Base-by-base conservation (phyloP, 768 basidiomycete species). In the Panaeolus cyanescens region DNA sequence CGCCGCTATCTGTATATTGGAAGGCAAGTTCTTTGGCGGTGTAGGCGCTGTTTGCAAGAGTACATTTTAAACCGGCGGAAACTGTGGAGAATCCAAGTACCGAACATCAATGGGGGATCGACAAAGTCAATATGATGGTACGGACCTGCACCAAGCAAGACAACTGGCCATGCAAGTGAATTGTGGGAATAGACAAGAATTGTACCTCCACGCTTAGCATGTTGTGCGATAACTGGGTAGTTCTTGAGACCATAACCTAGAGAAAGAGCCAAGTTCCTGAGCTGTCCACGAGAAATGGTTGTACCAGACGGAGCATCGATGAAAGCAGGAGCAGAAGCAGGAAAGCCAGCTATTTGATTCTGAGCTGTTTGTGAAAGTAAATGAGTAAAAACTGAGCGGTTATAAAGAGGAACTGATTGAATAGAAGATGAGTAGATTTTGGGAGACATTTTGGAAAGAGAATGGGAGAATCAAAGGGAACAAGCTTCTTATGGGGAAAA, bases 31-130 rank as follows among this genome's bases (percentile, higher is more conserved):
- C 94, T 7, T 75, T 69, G 3, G 86, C 71, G 4, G 86, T 89
- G 67, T 92, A 95, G 0, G 80, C 79, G 60, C 82, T 86, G 70
- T 93, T 95, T 15, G 90, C 89, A 13, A 91, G 84, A 0, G 92
- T 91, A 56, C 84, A 83, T 42, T 84, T 75, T 15, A 92, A 68
- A 3, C 90, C 91, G 0, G 88, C 89, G 0, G 92, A 88, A 40
- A 88, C 77, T 70, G 45, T 31, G 39, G 62, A 17, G 28, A 28
- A 34, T 25, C 40, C 13, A 61, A 60, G 22, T 42, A 45, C 28
- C 28, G 54, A 54, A 32, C 37, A 54, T 60, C 57, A 42, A 13
- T 25, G 34, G 55, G 34, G 30, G 36, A 59, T 53, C 33, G 19
- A 32, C 25, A 32, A 45, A 55, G 22, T 45, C 45, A 34, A 30